These are phyloP conservation scores for Zygoascus sp. DNA, from an alignment of 1,139 yeast species.

Conservation along the genomic window DNA sequence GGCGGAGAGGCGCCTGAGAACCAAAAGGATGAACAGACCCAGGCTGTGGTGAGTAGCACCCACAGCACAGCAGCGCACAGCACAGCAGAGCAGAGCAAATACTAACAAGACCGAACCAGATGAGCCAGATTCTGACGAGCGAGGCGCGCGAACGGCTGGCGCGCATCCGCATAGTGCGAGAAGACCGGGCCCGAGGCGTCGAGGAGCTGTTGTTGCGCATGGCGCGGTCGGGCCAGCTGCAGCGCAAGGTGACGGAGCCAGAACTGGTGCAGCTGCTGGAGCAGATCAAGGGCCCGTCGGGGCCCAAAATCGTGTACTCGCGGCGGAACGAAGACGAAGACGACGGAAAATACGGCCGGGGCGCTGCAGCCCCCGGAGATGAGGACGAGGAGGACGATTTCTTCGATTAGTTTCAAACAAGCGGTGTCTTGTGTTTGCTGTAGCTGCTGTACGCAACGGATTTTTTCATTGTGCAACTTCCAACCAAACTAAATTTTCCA, in stretches of 20 bases:
- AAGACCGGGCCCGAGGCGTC: conserved; percentile 88
- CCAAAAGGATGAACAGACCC: conserved; percentile 34
- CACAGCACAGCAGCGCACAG: background rate
- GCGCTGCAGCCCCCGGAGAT: conserved; percentile 18
- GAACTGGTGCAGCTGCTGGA: conserved; percentile 81
- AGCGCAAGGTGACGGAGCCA: conserved; percentile 65
- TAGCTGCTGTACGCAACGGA: background rate
- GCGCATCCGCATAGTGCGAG: conserved; percentile 82
- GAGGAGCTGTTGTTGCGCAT: conserved; percentile 72
- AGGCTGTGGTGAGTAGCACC: conserved; percentile 29
- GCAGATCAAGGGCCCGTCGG: conserved; percentile 42
- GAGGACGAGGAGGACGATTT: conserved; percentile 36
- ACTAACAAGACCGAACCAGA: conserved; percentile 24
- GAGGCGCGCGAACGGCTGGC: conserved; percentile 84
- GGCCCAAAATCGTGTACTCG: conserved; percentile 46
- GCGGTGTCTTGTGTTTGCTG: background rate
- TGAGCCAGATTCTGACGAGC: conserved; percentile 71
- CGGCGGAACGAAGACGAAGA: conserved; percentile 28
- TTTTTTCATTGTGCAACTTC: background rate
- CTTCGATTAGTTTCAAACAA: conserved; percentile 28
- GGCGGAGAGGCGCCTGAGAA: conserved; percentile 5
- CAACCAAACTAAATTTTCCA: conserved; percentile 2
- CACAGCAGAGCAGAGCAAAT: too few species aligned
- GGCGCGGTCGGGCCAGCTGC: conserved; percentile 74
- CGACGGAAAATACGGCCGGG: conserved; percentile 1